Base-by-base conservation (phyloP, 192 early-diverging fungal species). In the Coemansia sp. region DNA sequence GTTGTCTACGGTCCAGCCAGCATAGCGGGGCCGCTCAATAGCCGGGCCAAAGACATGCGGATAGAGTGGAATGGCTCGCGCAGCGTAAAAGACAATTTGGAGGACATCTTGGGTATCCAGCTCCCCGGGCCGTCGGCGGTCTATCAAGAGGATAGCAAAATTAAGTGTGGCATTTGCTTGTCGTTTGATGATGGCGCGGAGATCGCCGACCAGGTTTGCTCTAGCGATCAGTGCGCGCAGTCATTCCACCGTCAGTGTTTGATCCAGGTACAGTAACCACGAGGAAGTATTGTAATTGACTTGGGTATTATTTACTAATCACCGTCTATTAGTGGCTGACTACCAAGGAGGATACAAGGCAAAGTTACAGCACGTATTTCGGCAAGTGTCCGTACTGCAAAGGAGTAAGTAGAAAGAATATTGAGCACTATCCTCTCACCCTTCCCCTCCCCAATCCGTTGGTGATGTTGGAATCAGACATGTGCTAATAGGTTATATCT, bases 161-260 rank as follows among this genome's bases (percentile, higher is more conserved):
- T 82, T n/a, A 71, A 82, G 33, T 82, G 79, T 41, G 79, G 79
- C n/a, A 74, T 82, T 7, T 82, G 79, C 46, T 66, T 82, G 54
- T 54, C 74, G n/a, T 82, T 67, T 54, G 19, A 42, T 1, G 39
- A 44, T 59, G 74, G 61, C 16, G 61, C 40, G 0, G 71, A 73
- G 4, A 27, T 65, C 2, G 74, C 79, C 3, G 74, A 82, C 41
- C 79, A 82, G 64, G 24, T 77, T n/a, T 82, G 79, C 41, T 24
- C 63, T 0, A 82, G 63, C 56, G 74, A 82, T 13, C 29, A 34
- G 16, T 82, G 79, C 36, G 79, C 74, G 0, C 70, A 76, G 57
- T 74, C 79, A 31, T 82, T 82, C 34, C 79, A 82, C 59, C 72
- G 71, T 34, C 64, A 51, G 51, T 82, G 79, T 31, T 51, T 82